phyloP scores from a whole-genome alignment of 108 stramenopile genomes.

The Asterionellopsis glacialis region DNA sequence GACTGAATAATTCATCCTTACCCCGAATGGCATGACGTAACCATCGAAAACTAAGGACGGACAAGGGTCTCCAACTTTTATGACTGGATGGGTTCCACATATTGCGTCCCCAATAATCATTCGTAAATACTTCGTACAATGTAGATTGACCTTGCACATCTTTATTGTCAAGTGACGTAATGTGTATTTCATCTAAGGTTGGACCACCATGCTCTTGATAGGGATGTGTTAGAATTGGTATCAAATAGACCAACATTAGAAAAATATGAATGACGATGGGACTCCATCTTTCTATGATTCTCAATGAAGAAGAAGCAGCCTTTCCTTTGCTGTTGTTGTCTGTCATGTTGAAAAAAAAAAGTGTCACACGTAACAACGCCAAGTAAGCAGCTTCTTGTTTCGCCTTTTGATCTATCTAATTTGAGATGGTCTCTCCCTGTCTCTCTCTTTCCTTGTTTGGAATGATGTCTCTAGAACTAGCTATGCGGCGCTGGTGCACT shows the following conservation, averaged over 20 bases:
- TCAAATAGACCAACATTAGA: constrained; percentile 29
- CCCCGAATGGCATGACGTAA: constrained; percentile 3
- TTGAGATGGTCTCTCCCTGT: too few relatives aligned
- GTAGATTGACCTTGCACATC: constrained; percentile 32
- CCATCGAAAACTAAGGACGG: constrained; percentile 68
- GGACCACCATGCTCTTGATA: constrained; percentile 15
- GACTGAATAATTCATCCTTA: constrained; percentile 42
- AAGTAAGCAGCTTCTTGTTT: too few relatives aligned
- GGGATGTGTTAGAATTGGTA: constrained; percentile 25
- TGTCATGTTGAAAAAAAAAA: too few relatives aligned
- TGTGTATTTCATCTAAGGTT: constrained; percentile 68
- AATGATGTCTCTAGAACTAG: too few relatives aligned
- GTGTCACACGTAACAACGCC: too few relatives aligned
- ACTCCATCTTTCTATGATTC: neutral
- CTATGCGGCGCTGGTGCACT: too few relatives aligned
- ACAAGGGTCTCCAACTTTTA: constrained; percentile 69
- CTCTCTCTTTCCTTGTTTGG: too few relatives aligned
- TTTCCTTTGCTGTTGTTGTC: too few relatives aligned
- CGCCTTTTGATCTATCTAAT: too few relatives aligned
- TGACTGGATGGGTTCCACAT: constrained; percentile 41
- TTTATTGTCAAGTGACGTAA: constrained; percentile 40
- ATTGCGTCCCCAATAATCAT: constrained; percentile 64
- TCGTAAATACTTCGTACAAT: constrained; percentile 22
- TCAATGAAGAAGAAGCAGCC: neutral
- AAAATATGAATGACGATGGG: constrained; percentile 13